These are phyloP conservation scores for Phaeosphaeriaceae sp. DNA, from an alignment of 2,329 filamentous ascomycete genomes.

Conservation along the genomic window DNA sequence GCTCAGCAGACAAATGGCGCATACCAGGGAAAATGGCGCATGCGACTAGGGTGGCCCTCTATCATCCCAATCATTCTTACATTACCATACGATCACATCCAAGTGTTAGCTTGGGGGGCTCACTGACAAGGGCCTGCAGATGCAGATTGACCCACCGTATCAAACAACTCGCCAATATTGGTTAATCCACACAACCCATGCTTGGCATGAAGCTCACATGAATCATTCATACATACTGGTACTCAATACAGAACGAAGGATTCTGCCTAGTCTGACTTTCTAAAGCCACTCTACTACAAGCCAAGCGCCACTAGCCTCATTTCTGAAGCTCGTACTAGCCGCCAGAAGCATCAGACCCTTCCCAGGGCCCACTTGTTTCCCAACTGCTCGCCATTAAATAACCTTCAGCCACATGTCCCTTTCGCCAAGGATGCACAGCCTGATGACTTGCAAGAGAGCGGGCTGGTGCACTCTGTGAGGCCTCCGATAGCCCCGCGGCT, in stretches of 20 bases:
- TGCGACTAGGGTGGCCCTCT: conserved; percentile 16
- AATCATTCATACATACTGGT: background rate
- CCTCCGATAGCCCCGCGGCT: conserved; percentile 14
- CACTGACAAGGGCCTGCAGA: background rate
- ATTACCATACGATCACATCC: conserved; percentile 11
- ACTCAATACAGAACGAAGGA: too few relatives aligned
- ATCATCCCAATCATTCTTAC: conserved; percentile 12
- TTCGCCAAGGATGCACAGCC: conserved; percentile 26
- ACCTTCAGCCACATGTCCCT: conserved; percentile 14
- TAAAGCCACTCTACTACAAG: conserved; percentile 23
- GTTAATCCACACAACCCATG: background rate
- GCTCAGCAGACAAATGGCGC: conserved; percentile 25
- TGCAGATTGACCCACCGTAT: background rate
- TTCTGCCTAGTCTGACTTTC: conserved; percentile 1
- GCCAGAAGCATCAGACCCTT: conserved; percentile 29
- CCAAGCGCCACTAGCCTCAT: conserved; percentile 32
- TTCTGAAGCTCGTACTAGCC: conserved; percentile 27
- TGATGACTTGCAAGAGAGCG: conserved; percentile 16
- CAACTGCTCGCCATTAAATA: conserved; percentile 19
- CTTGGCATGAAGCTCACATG: too few relatives aligned
- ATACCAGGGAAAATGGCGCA: conserved; percentile 27
- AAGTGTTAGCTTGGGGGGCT: background rate
- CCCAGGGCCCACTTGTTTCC: conserved; percentile 33
- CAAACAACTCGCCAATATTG: background rate
- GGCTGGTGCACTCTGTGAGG: conserved; percentile 5